Percentiles rank a stretch among this genome's conserved stretches.
Evolutionary conservation across 2,329 filamentous ascomycete genomes (phyloP).

Genomic region (Pseudovirgaria hyperparasitica): DNA sequence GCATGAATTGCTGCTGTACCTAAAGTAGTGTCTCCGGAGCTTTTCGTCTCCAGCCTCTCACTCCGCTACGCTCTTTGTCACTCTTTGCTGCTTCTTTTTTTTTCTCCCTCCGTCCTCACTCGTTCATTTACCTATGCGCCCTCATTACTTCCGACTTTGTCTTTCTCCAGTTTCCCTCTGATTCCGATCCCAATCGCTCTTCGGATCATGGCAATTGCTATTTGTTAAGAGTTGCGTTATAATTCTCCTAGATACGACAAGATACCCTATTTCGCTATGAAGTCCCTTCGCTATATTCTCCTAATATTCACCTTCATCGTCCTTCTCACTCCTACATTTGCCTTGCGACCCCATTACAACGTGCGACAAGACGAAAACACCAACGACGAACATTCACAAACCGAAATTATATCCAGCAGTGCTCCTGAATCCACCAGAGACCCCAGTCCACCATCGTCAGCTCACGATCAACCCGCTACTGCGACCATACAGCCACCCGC

Average conservation of each 20-base stretch:
- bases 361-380: slow-evolving; percentile 17
- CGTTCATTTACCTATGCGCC: neutral
- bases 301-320: slow-evolving; percentile 15
- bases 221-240: slow-evolving; percentile 6
- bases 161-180: too few species aligned
- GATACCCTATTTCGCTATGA: slow-evolving; percentile 15
- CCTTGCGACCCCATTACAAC: slow-evolving; percentile 11
- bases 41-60: neutral
- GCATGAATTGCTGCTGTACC: too few species aligned
- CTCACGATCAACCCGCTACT: slow-evolving; percentile 7
- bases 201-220: slow-evolving; percentile 14
- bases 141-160: neutral
- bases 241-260: neutral
- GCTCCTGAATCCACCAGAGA: slow-evolving; percentile 9
- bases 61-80: slow-evolving; percentile 7
- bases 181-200: too few species aligned
- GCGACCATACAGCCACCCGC: slow-evolving; percentile 5
- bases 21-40: neutral
- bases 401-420: slow-evolving; percentile 6
- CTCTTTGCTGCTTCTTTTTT: neutral
- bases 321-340: slow-evolving; percentile 13
- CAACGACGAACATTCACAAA: slow-evolving; percentile 7
- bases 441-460: slow-evolving; percentile 7
- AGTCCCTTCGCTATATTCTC: slow-evolving; percentile 13
- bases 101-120: neutral